These are phyloP conservation scores for Albatrellus ellisii DNA, from an alignment of 768 basidiomycete species.

Conservation along the genomic window DNA sequence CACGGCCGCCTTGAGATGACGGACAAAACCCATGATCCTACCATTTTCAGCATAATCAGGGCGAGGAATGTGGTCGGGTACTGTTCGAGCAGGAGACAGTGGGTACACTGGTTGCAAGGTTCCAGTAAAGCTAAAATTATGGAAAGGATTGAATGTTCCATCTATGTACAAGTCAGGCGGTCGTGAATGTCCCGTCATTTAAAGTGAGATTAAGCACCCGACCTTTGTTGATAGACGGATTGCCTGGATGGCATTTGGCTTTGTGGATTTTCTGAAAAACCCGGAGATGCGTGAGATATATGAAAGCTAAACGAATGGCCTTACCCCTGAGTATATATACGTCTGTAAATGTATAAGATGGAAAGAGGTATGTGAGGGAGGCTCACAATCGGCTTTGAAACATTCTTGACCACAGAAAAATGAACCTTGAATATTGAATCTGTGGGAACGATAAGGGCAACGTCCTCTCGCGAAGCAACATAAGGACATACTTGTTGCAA, in stretches of 20 bases:
- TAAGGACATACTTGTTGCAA: conserved; percentile 63
- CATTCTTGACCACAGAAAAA: conserved; percentile 94
- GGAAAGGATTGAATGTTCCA: conserved; percentile 71
- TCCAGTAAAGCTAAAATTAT: conserved; percentile 68
- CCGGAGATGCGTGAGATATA: neutral
- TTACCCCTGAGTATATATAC: conserved; percentile 19
- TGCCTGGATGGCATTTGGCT: conserved; percentile 20
- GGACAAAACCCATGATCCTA: conserved; percentile 25
- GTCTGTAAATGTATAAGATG: conserved; percentile 5
- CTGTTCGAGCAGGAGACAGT: conserved; percentile 58
- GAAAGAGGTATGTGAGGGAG: neutral
- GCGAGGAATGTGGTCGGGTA: conserved; percentile 73
- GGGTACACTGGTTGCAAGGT: conserved; percentile 75
- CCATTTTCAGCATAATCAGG: conserved; percentile 83
- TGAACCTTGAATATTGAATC: conserved; percentile 71
- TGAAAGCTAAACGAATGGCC: conserved; percentile 5
- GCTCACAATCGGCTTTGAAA: conserved; percentile 90
- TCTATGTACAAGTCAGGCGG: conserved; percentile 28
- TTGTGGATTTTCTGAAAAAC: conserved; percentile 67
- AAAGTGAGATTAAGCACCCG: neutral
- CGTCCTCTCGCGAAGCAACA: conserved; percentile 1
- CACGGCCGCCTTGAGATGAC: conserved; percentile 22
- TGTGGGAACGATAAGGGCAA: conserved; percentile 19
- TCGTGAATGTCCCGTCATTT: neutral
- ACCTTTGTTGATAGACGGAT: conserved; percentile 19